These are phyloP conservation scores for Leishmania lainsoni DNA, from an alignment of 208 protist species.

Conservation along the genomic window DNA sequence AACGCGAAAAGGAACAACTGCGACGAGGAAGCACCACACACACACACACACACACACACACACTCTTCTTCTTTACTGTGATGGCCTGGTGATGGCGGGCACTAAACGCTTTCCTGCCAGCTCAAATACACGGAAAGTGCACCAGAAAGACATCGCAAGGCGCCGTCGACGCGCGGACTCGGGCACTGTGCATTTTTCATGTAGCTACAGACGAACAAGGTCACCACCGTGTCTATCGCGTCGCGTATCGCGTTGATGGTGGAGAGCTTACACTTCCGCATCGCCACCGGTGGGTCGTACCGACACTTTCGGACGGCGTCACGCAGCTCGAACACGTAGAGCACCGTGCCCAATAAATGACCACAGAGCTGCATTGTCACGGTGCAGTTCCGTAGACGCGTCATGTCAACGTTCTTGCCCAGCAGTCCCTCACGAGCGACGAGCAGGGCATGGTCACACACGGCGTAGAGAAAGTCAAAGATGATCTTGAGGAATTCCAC, in stretches of 20 bases:
- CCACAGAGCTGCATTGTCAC: slow-evolving; percentile 15
- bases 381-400: background rate
- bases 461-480: slow-evolving; percentile 42
- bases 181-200: slow-evolving; percentile 8
- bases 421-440: slow-evolving; percentile 34
- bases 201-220: slow-evolving; percentile 22
- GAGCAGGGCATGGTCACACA: slow-evolving; percentile 49
- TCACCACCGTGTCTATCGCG: slow-evolving; percentile 37
- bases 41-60: background rate
- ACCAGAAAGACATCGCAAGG: slow-evolving; percentile 45
- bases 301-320: slow-evolving; percentile 31
- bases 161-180: slow-evolving; percentile 14
- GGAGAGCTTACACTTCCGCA: slow-evolving; percentile 28
- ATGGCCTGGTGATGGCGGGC: background rate
- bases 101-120: slow-evolving; percentile 31
- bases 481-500: slow-evolving; percentile 53
- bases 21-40: background rate
- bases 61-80: too few relatives aligned
- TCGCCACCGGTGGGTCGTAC: slow-evolving; percentile 49
- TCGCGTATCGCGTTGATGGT: slow-evolving; percentile 36
- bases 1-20: background rate
- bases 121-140: slow-evolving; percentile 39
- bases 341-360: slow-evolving; percentile 38
- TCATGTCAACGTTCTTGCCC: background rate
- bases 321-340: slow-evolving; percentile 50